A percentile compares a stretch with the other conserved stretches of the same genome.
phyloP scores from a whole-genome alignment of 2,329 filamentous ascomycete genomes.

The Cercospora sesami region DNA sequence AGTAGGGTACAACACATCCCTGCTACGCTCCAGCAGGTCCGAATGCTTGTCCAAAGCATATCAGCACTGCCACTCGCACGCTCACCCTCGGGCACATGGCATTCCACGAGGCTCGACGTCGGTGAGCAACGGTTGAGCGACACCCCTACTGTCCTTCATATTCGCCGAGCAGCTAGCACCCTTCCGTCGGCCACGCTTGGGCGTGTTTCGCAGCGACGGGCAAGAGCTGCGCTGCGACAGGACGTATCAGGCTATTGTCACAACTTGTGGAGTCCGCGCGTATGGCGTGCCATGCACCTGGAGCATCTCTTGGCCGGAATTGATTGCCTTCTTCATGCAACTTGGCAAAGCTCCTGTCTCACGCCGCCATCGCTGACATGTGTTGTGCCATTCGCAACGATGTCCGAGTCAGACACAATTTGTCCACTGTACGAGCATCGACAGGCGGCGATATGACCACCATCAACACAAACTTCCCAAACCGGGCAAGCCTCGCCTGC shows the following conservation, averaged over 20 bases:
- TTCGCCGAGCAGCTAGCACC: neutral
- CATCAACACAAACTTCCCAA: neutral
- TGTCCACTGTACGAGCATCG: neutral
- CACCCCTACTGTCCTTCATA: neutral
- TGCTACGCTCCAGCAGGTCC: neutral
- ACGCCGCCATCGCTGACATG: neutral
- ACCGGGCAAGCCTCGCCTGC: neutral
- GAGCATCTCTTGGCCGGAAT: neutral
- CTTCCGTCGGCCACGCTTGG: neutral
- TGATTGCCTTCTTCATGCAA: neutral
- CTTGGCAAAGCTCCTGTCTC: neutral
- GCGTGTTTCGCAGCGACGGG: neutral
- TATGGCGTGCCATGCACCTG: neutral
- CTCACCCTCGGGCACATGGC: neutral
- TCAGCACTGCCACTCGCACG: neutral
- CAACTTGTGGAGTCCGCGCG: neutral
- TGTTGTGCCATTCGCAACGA: neutral
- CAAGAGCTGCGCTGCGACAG: neutral
- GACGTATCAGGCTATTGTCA: neutral
- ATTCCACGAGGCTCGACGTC: neutral
- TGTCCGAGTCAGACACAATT: neutral
- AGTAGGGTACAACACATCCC: neutral
- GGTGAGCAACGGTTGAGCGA: neutral
- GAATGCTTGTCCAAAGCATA: neutral
- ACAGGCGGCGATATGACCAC: neutral